phyloP scores from a whole-genome alignment of 73 alveolate genomes.

The Effrenium voratum region DNA sequence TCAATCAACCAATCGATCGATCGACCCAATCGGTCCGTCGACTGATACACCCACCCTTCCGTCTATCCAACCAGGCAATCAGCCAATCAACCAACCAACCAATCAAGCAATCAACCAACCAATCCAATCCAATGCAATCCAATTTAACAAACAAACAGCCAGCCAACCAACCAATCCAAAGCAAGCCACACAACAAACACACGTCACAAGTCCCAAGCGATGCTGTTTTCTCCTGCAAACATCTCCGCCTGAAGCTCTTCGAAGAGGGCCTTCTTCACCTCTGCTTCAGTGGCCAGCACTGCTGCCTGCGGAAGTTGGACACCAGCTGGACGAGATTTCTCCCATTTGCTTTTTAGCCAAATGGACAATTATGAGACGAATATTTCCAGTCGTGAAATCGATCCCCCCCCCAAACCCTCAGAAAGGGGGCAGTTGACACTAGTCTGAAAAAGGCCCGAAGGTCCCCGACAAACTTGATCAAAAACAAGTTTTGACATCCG shows the following conservation, averaged over 20 bases:
- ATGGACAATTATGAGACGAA: not conserved
- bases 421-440: not conserved
- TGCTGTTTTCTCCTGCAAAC: not conserved
- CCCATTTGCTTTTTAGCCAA: not conserved
- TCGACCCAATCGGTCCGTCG: no score
- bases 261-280: constrained; percentile 70
- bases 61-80: no score
- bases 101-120: no score
- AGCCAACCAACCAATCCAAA: no score
- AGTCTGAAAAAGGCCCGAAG: not conserved
- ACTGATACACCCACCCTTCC: no score
- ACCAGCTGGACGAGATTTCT: not conserved
- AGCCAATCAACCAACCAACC: no score
- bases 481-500: no score
- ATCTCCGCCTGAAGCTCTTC: constrained; percentile 56
- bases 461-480: not conserved
- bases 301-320: constrained; percentile 36
- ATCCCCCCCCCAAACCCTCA: not conserved
- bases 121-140: no score
- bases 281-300: constrained; percentile 45
- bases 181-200: no score
- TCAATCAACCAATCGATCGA: no score
- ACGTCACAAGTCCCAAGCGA: no score
- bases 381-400: not conserved
- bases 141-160: no score